Evolutionary conservation across 164 flowering plant species (phyloP).

Genomic region (Vitis rotundifolia): DNA sequence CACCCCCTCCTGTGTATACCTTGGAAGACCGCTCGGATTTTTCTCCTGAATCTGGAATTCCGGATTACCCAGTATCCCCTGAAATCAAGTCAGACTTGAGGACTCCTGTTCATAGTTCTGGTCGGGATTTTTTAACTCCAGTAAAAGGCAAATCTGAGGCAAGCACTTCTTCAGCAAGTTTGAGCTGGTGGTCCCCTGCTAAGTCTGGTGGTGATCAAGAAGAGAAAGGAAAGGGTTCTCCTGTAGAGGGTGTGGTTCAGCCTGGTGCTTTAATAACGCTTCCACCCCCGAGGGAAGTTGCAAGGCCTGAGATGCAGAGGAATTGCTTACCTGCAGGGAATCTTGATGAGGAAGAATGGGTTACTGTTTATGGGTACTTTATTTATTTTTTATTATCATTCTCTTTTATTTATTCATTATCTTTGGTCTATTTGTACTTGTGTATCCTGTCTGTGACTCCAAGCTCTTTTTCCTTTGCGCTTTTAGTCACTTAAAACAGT

Average conservation of each 20-base stretch:
- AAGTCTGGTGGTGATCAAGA: conserved; percentile 56
- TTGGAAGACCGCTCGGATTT: conserved; percentile 83
- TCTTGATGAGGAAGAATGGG: conserved; percentile 89
- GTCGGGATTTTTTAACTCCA: conserved; percentile 53
- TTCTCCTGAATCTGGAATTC: conserved; percentile 79
- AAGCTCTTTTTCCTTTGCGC: no score
- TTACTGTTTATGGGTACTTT: conserved; percentile 90
- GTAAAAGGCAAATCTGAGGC: conserved; percentile 57
- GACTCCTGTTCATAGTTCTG: conserved; percentile 44
- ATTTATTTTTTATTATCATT: background rate
- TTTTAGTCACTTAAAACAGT: no score
- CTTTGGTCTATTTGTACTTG: no score
- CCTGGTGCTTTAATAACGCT: conserved; percentile 78
- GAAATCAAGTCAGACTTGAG: conserved; percentile 56
- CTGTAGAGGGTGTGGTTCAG: conserved; percentile 88
- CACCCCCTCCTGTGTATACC: conserved; percentile 91
- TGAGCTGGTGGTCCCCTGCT: conserved; percentile 83
- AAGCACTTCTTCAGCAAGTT: conserved; percentile 54
- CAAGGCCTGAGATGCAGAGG: conserved; percentile 84
- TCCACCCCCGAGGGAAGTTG: conserved; percentile 93
- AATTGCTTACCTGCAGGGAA: conserved; percentile 54
- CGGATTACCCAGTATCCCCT: conserved; percentile 67
- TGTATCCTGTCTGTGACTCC: no score
- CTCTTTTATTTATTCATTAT: background rate
- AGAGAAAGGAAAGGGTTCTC: conserved; percentile 77